These are phyloP conservation scores for Colletotrichum truncatum DNA, from an alignment of 2,329 filamentous ascomycete genomes.

Conservation along the genomic window DNA sequence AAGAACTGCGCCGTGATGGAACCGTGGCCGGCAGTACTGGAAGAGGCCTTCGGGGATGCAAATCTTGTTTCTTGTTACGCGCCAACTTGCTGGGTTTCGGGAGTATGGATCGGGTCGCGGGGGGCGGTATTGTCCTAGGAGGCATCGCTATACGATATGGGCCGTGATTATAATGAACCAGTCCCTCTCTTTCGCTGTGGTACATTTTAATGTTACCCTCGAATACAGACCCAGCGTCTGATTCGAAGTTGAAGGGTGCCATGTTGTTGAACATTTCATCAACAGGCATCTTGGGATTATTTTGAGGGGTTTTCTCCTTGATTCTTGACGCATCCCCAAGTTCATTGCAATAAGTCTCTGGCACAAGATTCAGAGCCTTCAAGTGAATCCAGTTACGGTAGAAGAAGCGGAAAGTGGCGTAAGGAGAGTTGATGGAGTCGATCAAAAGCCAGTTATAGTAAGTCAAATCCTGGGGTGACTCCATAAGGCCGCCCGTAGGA, in stretches of 20 bases:
- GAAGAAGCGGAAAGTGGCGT: slow-evolving; percentile 63
- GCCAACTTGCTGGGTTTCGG: slow-evolving; percentile 44
- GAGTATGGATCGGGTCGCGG: slow-evolving; percentile 11
- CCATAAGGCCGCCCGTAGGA: slow-evolving; percentile 61
- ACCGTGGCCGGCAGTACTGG: slow-evolving; percentile 38
- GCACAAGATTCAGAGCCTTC: slow-evolving; percentile 56
- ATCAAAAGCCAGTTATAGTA: slow-evolving; percentile 63
- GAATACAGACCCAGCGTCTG: slow-evolving; percentile 6
- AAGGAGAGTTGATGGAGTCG: slow-evolving; percentile 62
- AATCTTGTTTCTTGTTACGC: slow-evolving; percentile 34
- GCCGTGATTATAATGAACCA: no score
- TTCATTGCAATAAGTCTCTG: slow-evolving; percentile 33
- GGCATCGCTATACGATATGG: no score
- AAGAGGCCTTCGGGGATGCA: slow-evolving; percentile 38
- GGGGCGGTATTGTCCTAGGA: slow-evolving; percentile 37
- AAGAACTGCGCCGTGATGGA: slow-evolving; percentile 29
- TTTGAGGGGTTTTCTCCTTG: background rate
- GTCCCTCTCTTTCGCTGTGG: background rate
- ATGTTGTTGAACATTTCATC: background rate
- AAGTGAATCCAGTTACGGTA: slow-evolving; percentile 64
- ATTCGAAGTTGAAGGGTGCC: background rate
- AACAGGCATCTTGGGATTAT: background rate
- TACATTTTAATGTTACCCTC: background rate
- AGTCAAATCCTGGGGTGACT: slow-evolving; percentile 57
- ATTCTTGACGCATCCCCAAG: background rate